A percentile compares a stretch with the other conserved stretches of the same genome.
Evolutionary conservation across 2,329 filamentous ascomycete species (phyloP).

Genomic region (Neocatenulostroma microsporum): DNA sequence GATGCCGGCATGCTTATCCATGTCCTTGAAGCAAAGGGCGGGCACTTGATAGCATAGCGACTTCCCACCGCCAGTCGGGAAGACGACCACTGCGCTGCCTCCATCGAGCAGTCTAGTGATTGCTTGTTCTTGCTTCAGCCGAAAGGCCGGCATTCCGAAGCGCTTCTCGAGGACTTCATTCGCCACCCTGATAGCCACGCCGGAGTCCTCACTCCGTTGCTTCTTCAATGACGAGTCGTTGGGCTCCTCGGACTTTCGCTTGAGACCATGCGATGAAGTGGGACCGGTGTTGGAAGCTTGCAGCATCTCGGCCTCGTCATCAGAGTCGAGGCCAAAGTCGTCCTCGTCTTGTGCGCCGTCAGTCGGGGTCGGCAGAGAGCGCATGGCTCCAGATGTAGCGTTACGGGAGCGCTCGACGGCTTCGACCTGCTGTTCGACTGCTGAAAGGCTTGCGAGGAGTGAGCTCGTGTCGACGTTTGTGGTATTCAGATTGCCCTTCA

Average conservation of each 20-base stretch:
- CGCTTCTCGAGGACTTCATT: conserved; percentile 32
- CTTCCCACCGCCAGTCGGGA: conserved; percentile 96
- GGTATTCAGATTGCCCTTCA: no score
- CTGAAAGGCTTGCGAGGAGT: no score
- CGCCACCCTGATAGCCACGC: conserved; percentile 11
- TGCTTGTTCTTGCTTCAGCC: conserved; percentile 40
- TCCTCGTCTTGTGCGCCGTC: no score
- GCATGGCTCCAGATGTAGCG: no score
- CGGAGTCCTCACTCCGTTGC: conserved; percentile 1
- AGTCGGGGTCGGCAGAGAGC: no score
- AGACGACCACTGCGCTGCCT: conserved; percentile 70
- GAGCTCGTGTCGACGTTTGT: no score
- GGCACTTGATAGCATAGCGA: conserved; percentile 95
- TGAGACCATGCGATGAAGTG: neutral
- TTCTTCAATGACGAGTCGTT: neutral
- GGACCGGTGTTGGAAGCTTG: neutral
- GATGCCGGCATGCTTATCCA: conserved; percentile 32
- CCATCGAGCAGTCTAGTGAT: conserved; percentile 39
- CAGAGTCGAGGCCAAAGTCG: conserved; percentile 3
- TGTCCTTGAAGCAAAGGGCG: conserved; percentile 60
- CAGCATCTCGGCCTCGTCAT: conserved; percentile 3
- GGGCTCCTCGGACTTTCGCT: conserved; percentile 5
- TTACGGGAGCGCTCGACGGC: no score
- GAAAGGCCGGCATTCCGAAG: conserved; percentile 38
- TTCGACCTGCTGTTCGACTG: no score